These are phyloP conservation scores for Trichoderma sp. DNA, from an alignment of 2,329 filamentous ascomycete species.

Conservation along the genomic window DNA sequence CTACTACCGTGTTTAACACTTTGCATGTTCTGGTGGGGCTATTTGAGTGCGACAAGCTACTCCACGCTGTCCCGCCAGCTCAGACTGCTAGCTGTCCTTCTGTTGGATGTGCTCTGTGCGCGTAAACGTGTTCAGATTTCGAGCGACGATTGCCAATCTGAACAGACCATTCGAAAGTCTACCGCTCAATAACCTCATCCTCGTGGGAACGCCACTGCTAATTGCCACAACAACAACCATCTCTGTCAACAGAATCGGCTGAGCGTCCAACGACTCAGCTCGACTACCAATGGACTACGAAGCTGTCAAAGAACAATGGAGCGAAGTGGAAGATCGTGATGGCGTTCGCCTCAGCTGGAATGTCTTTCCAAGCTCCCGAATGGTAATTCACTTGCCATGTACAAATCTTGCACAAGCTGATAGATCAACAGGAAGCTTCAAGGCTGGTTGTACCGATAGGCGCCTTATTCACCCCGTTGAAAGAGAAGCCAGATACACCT, in stretches of 20 bases:
- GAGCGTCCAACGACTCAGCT: not conserved
- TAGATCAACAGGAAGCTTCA: constrained; percentile 73
- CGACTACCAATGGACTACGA: constrained; percentile 77
- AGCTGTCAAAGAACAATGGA: constrained; percentile 91
- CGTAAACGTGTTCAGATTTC: constrained; percentile 4
- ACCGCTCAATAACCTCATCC: not conserved
- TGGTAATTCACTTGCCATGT: constrained; percentile 60
- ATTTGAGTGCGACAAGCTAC: not conserved
- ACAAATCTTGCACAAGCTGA: not conserved
- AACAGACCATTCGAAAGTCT: not conserved
- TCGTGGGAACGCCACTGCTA: not conserved
- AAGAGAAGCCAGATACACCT: constrained; percentile 88
- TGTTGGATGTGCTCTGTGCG: not conserved
- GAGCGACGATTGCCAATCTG: not conserved
- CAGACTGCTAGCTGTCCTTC: constrained; percentile 16
- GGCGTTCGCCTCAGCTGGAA: constrained; percentile 98
- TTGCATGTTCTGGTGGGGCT: not conserved
- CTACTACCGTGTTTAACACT: not conserved
- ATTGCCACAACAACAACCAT: not conserved
- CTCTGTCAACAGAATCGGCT: not conserved
- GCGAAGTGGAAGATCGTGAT: constrained; percentile 93
- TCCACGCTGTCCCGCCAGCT: constrained; percentile 2
- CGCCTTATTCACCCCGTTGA: constrained; percentile 91
- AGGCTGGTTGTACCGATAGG: constrained; percentile 94
- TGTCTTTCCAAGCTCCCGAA: constrained; percentile 95